Evolutionary conservation across 257 asterid genomes (phyloP).

Genomic region (Solanum bulbocastanum): DNA sequence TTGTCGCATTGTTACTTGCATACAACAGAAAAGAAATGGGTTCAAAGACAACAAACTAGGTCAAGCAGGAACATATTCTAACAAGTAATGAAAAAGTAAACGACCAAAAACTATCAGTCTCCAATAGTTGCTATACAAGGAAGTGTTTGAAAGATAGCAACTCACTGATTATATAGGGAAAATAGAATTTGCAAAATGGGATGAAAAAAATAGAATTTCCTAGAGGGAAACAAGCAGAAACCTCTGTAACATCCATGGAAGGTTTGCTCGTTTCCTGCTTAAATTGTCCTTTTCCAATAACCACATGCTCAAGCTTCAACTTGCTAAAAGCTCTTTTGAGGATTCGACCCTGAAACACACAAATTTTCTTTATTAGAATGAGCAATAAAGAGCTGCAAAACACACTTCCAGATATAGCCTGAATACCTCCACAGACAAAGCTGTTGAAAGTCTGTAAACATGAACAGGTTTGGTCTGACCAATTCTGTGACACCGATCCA

Average conservation of each 20-base stretch:
- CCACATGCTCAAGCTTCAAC: conserved; percentile 95
- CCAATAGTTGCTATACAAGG: neutral
- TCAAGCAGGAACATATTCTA: neutral
- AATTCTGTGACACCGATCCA: conserved; percentile 97
- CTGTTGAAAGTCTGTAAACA: conserved; percentile 90
- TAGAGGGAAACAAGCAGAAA: neutral
- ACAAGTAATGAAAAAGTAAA: neutral
- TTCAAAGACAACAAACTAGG: neutral
- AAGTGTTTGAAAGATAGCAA: neutral
- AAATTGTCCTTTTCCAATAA: conserved; percentile 91
- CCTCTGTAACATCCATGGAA: neutral
- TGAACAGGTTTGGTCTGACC: conserved; percentile 99
- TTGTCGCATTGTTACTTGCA: neutral
- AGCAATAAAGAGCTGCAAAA: neutral
- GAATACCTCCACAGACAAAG: conserved; percentile 87
- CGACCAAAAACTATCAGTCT: neutral
- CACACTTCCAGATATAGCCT: neutral
- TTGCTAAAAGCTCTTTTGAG: conserved; percentile 94
- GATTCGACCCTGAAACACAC: conserved; percentile 63
- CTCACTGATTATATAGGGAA: neutral
- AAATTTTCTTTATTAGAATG: neutral
- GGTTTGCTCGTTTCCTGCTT: conserved; percentile 67
- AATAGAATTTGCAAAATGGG: neutral
- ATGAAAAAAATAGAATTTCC: neutral
- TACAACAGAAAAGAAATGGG: neutral